phyloP scores from a whole-genome alignment of 306 rosid species.

The Malus domestica region DNA sequence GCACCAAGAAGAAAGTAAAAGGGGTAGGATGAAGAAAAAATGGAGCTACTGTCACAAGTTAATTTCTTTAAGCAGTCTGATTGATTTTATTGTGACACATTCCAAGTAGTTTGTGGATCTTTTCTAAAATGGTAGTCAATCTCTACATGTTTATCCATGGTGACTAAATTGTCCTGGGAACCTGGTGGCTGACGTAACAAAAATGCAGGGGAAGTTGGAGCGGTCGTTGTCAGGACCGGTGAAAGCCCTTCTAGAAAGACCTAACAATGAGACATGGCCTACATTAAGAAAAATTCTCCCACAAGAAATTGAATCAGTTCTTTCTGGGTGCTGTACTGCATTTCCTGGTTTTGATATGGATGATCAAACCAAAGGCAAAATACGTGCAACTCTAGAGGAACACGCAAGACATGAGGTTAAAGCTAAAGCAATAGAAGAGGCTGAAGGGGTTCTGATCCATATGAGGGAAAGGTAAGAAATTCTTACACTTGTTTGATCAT shows the following conservation, averaged over 20 bases:
- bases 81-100: not conserved
- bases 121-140: not conserved
- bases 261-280: constrained; percentile 82
- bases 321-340: constrained; percentile 57
- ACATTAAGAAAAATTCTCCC: constrained; percentile 63
- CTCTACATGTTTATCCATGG: not conserved
- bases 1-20: not conserved
- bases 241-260: constrained; percentile 87
- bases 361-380: constrained; percentile 45
- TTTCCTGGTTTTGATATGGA: constrained; percentile 73
- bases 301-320: constrained; percentile 68
- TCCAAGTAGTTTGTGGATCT: not conserved
- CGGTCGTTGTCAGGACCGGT: constrained; percentile 70
- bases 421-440: constrained; percentile 87
- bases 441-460: constrained; percentile 74
- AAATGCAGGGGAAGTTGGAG: constrained; percentile 66
- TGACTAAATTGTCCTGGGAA: constrained; percentile 14
- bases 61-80: not conserved
- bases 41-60: too few relatives aligned
- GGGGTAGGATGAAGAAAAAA: not conserved
- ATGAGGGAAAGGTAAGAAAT: constrained; percentile 86
- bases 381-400: constrained; percentile 39
- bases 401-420: constrained; percentile 67
- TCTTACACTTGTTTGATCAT: constrained; percentile 10
- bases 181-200: constrained; percentile 20